Percentiles rank a stretch among this genome's conserved stretches.
Conservation (phyloP, 169 alveolate species). For the Neospora caninum region DNA sequence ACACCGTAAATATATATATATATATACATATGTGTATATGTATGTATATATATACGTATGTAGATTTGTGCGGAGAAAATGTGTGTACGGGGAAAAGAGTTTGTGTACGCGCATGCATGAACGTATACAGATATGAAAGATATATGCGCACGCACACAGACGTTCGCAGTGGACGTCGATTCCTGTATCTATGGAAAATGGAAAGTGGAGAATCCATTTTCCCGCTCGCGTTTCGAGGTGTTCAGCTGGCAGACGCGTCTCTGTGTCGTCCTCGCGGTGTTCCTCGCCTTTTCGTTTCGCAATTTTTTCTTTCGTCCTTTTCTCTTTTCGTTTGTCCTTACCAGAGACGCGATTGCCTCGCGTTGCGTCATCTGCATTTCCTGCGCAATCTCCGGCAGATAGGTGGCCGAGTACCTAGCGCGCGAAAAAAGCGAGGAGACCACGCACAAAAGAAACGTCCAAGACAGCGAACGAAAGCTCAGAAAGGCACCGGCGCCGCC, state of each 20-base stretch:
- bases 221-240: too few relatives aligned
- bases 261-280: too few relatives aligned
- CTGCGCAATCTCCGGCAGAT: conserved; percentile 35
- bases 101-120: not conserved
- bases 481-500: too few relatives aligned
- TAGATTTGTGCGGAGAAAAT: too few relatives aligned
- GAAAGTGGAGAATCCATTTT: too few relatives aligned
- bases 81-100: not conserved
- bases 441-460: not conserved
- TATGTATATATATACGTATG: not conserved
- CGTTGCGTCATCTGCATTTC: conserved; percentile 38
- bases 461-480: not conserved
- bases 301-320: too few relatives aligned
- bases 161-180: not conserved
- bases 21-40: not conserved
- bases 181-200: too few relatives aligned
- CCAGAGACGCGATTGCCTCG: conserved; percentile 21
- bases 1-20: not conserved
- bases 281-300: too few relatives aligned
- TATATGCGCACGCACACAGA: not conserved
- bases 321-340: not conserved
- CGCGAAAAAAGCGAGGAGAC: too few relatives aligned
- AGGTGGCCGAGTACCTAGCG: conserved; percentile 26
- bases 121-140: not conserved
- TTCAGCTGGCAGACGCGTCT: too few relatives aligned